Base-by-base conservation (phyloP, 768 basidiomycete species). In the Trametopsis cervina region DNA sequence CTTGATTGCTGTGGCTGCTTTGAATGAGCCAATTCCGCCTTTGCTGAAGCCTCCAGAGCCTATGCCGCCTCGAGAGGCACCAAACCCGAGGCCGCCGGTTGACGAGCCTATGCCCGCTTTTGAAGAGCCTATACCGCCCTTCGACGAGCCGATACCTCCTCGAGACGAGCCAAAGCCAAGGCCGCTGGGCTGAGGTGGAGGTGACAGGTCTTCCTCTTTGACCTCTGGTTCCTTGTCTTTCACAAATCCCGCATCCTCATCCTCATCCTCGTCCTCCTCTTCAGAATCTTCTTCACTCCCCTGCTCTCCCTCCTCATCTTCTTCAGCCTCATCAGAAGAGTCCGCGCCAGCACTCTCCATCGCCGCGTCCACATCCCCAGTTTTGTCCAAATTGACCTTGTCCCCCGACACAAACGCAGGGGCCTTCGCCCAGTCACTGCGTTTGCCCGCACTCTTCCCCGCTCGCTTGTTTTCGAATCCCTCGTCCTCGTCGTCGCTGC, bases 401-500 rank as follows among this genome's bases (percentile, higher is more conserved):
- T 78, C 74, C 15, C 80, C 72, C 11, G 87, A 78, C 15, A 33
- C 29, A 59, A 90, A 91, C 1, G 83, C 75, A 11, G 88, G 88
- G 2, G 83, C 81, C 67, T 82, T 85, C 21, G 85, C 75, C 80
- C 86, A 88, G 63, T 87, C 77, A 15, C 67, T 75, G 55, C 69
- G 74, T 60, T 71, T 75, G 15, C 39, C 42, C 7, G 38, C 44
- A 25, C 33, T 52, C 47, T 59, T 61, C 35, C 50, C 55, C 42
- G 53, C 57, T 18, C 58, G 56, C 25, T 52, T 54, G 17, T 50
- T 55, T 17, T 53, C 61, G 40, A 57, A 57, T 11, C 56, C 63
- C 29, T 67, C 64, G 21, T 65, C 71, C 43, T 84, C 85, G 18
- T 82, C 83, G 46, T 85, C 80, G 4, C 81, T 78, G 1, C 69